phyloP scores from a whole-genome alignment of 2,329 filamentous ascomycete genomes.

The Ustulina deusta region DNA sequence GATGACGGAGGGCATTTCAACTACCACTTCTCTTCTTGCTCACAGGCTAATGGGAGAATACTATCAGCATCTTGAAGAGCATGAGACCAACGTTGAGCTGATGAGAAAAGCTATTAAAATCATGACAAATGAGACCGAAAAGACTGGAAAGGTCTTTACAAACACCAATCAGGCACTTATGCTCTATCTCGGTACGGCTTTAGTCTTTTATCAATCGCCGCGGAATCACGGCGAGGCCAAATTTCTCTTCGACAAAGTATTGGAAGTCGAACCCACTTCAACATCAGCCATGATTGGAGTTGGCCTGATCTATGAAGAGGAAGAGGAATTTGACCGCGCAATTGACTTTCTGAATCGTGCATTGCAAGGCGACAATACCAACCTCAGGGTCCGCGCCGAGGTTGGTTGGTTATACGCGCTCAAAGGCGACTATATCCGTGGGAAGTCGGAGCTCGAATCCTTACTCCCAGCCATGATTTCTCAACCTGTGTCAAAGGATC shows the following conservation, averaged over 20 bases:
- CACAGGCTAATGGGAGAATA: slow-evolving; percentile 87
- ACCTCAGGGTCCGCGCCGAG: slow-evolving; percentile 85
- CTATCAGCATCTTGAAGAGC: slow-evolving; percentile 86
- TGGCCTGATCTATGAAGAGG: slow-evolving; percentile 91
- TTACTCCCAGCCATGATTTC: slow-evolving; percentile 72
- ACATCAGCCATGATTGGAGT: slow-evolving; percentile 88
- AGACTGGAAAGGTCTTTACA: slow-evolving; percentile 75
- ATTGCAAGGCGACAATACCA: slow-evolving; percentile 75
- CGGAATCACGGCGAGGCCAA: slow-evolving; percentile 91
- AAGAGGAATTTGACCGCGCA: slow-evolving; percentile 86
- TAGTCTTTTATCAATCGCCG: slow-evolving; percentile 91
- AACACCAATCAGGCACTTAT: slow-evolving; percentile 81
- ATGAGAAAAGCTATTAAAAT: slow-evolving; percentile 79
- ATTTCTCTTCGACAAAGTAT: slow-evolving; percentile 83
- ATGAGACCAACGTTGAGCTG: slow-evolving; percentile 82
- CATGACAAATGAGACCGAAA: slow-evolving; percentile 69
- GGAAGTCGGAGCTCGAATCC: slow-evolving; percentile 76
- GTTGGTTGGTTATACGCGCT: slow-evolving; percentile 92
- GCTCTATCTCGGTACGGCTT: slow-evolving; percentile 82
- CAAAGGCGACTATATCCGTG: slow-evolving; percentile 77
- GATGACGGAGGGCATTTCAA: slow-evolving; percentile 79
- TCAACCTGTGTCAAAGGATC: slow-evolving; percentile 69
- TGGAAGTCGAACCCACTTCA: slow-evolving; percentile 79
- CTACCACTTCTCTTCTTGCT: slow-evolving; percentile 79
- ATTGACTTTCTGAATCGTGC: slow-evolving; percentile 84